A percentile compares a stretch with the other conserved stretches of the same genome.
phyloP scores from a whole-genome alignment of 441 rosid genomes.

The Daphne laureola region DNA sequence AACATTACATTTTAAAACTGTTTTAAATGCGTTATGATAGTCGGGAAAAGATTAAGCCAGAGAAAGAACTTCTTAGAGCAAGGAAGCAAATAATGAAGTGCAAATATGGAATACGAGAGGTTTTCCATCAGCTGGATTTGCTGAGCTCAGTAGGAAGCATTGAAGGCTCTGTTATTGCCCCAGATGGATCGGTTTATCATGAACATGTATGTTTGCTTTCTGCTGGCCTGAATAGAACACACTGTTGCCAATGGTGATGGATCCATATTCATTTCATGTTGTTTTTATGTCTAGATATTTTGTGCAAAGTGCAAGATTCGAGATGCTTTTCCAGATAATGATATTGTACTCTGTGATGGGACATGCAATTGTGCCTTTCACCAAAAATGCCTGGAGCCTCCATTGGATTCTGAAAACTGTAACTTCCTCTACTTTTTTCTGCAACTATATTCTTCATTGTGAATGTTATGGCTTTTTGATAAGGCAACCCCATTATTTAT shows the following conservation, averaged over 20 bases:
- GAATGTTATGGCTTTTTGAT: conserved; percentile 15
- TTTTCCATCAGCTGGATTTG: conserved; percentile 62
- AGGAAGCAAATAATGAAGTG: conserved; percentile 75
- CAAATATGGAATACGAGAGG: conserved; percentile 90
- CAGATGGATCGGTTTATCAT: conserved; percentile 94
- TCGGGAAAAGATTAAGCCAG: conserved; percentile 95
- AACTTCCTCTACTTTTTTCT: conserved; percentile 21
- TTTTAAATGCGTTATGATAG: conserved; percentile 26
- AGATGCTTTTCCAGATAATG: conserved; percentile 86
- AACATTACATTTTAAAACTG: not conserved
- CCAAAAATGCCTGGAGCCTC: conserved; percentile 93
- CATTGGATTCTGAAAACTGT: conserved; percentile 82
- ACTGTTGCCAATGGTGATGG: conserved; percentile 6
- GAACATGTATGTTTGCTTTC: conserved; percentile 57
- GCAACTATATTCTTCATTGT: conserved; percentile 6
- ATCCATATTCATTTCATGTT: conserved; percentile 8
- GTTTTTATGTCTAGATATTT: conserved; percentile 51
- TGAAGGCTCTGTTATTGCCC: conserved; percentile 75
- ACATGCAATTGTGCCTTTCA: conserved; percentile 92
- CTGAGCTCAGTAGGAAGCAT: conserved; percentile 85
- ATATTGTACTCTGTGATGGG: conserved; percentile 94
- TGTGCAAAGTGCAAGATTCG: conserved; percentile 86
- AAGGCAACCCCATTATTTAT: conserved; percentile 21
- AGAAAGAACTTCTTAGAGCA: conserved; percentile 83
- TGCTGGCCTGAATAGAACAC: not conserved